A percentile compares a stretch with the other conserved stretches of the same genome.
Conservation (phyloP, 1,139 yeast genomes). For the Wickerhamomyces sp. region DNA sequence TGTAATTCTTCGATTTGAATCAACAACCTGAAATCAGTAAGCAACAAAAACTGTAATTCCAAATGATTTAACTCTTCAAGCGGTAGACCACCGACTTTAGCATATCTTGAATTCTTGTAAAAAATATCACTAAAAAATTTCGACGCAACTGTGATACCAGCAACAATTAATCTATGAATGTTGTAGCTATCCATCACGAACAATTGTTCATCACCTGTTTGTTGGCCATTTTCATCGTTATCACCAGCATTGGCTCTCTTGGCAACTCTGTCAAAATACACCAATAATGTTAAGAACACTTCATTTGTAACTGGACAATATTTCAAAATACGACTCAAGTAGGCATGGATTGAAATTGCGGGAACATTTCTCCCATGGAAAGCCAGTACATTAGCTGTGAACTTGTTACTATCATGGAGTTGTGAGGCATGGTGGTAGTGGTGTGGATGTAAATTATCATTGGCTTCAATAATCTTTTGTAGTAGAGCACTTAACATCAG, state of each 20-base stretch:
- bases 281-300: conserved; percentile 82
- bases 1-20: conserved; percentile 89
- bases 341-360: conserved; percentile 85
- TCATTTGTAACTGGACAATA: conserved; percentile 98
- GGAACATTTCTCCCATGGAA: conserved; percentile 96
- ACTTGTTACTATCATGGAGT: conserved; percentile 39
- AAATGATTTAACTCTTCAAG: conserved; percentile 88
- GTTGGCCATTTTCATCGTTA: conserved; percentile 12
- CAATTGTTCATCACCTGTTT: conserved; percentile 31
- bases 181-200: conserved; percentile 96
- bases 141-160: conserved; percentile 95
- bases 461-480: conserved; percentile 87
- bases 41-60: conserved; percentile 80
- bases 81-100: conserved; percentile 96
- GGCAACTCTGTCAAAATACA: conserved; percentile 92
- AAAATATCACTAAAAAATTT: conserved; percentile 95
- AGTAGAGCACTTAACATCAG: conserved; percentile 80
- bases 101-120: conserved; percentile 92
- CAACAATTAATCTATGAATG: conserved; percentile 86
- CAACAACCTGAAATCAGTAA: conserved; percentile 74
- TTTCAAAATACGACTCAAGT: conserved; percentile 81
- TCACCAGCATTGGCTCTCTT: conserved; percentile 69
- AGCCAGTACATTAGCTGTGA: conserved; percentile 73
- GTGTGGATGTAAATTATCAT: conserved; percentile 76
- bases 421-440: conserved; percentile 47